These are phyloP conservation scores for Panaeolus cyanescens DNA, from an alignment of 768 basidiomycete species.

Conservation along the genomic window DNA sequence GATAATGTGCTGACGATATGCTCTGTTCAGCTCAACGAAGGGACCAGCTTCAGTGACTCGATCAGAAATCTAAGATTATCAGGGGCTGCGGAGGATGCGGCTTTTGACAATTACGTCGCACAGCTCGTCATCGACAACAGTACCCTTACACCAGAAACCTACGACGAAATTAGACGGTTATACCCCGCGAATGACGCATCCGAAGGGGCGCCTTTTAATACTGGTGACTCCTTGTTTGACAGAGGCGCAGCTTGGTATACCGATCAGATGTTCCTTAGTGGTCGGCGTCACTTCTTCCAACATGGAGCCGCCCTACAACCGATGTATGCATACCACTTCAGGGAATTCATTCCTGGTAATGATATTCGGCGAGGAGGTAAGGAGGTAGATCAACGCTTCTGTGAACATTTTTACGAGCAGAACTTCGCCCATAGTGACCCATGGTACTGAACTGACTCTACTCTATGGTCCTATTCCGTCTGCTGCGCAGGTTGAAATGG, in stretches of 20 bases:
- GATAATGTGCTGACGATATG: not conserved
- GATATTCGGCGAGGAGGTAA: slow-evolving; percentile 48
- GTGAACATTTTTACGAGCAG: not conserved
- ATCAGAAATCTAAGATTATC: slow-evolving; percentile 41
- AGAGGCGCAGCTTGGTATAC: slow-evolving; percentile 59
- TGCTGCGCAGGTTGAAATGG: not conserved
- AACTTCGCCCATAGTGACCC: not conserved
- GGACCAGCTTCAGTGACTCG: slow-evolving; percentile 41
- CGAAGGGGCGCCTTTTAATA: slow-evolving; percentile 54
- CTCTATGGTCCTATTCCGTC: not conserved
- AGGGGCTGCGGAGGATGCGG: slow-evolving; percentile 38
- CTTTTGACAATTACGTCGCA: slow-evolving; percentile 50
- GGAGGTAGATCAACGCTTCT: slow-evolving; percentile 11
- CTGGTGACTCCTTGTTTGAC: slow-evolving; percentile 62
- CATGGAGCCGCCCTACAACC: slow-evolving; percentile 47
- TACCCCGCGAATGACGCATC: slow-evolving; percentile 52
- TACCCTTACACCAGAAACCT: slow-evolving; percentile 41
- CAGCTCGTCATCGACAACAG: slow-evolving; percentile 54
- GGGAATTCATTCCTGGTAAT: slow-evolving; percentile 59
- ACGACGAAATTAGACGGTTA: slow-evolving; percentile 37
- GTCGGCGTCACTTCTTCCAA: slow-evolving; percentile 51
- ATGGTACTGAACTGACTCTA: not conserved
- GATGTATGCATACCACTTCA: slow-evolving; percentile 56
- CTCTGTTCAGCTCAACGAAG: slow-evolving; percentile 50
- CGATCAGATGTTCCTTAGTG: slow-evolving; percentile 55